phyloP scores from a whole-genome alignment of 192 early-diverging fungal genomes.

The Entomortierella lignicola region DNA sequence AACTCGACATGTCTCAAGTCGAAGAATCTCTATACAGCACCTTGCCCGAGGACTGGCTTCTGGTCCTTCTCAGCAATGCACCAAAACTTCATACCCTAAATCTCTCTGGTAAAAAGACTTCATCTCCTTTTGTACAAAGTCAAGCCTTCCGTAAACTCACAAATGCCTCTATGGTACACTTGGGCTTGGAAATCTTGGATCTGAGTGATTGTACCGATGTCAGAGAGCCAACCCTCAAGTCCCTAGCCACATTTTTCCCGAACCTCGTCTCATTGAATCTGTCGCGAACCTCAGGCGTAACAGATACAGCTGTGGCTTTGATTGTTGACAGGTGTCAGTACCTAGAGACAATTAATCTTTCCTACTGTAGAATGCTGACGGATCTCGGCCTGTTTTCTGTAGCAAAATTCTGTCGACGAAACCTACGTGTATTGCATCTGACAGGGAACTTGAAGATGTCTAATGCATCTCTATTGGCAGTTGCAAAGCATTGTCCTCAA shows the following conservation, averaged over 20 bases:
- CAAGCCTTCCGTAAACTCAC: constrained; percentile 37
- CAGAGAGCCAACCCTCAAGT: constrained; percentile 34
- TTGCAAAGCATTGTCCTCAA: constrained; percentile 56
- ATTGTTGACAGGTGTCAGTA: constrained; percentile 47
- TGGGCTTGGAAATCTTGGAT: constrained; percentile 20
- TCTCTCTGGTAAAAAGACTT: constrained; percentile 49
- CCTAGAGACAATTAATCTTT: constrained; percentile 37
- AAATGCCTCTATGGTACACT: constrained; percentile 15
- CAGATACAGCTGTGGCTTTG: constrained; percentile 29
- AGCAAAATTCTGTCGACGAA: constrained; percentile 48
- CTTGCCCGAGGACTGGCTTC: constrained; percentile 47
- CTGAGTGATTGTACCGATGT: constrained; percentile 47
- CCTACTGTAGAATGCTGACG: constrained; percentile 35
- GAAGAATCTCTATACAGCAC: constrained; percentile 47
- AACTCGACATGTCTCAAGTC: constrained; percentile 25
- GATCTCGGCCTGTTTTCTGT: constrained; percentile 42
- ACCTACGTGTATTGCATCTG: constrained; percentile 39
- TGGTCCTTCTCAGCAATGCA: constrained; percentile 23
- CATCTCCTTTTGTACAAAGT: constrained; percentile 36
- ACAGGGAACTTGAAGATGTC: constrained; percentile 63
- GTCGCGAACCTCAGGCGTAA: constrained; percentile 40
- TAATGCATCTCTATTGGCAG: constrained; percentile 51
- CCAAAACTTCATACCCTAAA: constrained; percentile 35
- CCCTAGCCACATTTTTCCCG: constrained; percentile 22
- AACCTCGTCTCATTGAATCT: constrained; percentile 41